Base-by-base conservation (phyloP, 192 early-diverging fungal genomes). In the Backusella luteola region DNA sequence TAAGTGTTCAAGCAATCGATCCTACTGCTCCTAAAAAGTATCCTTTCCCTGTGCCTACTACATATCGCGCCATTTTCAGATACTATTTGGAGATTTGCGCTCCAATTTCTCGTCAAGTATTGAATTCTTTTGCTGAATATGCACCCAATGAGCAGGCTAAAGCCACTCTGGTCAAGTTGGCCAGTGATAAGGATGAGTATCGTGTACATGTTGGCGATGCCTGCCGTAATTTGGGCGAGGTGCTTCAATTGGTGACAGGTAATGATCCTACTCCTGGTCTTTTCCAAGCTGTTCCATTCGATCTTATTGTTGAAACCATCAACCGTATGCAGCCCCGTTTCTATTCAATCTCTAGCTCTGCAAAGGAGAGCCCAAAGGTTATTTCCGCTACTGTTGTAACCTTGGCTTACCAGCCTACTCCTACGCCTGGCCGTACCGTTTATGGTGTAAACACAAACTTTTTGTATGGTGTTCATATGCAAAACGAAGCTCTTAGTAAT, bases 271-370 rank as follows among this genome's bases (percentile, higher is more conserved):
- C 19, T 52, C 15, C 59, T 39, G 74, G 56, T 19, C 78, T 82
- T 17, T 84, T 85, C 29, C 82, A 87, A 21, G 39, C 35, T 76
- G 86, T 97, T 77, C 98, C 98, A 1, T 86, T 96, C 63, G 91
- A 90, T 73, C 85, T 94, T 26, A 85, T 96, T 53, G 85, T 98
- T 72, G 93, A 97, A 82, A 87, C 92, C 17, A 88, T 96, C n/a
- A 85, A 92, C 69, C 92, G 93, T 34, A 89, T 97, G 69, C 91
- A 92, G 70, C 88, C 94, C 29, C 94, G 98, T 32, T 96, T 96
- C 84, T 99, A 99, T 83, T 97, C 96, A 44, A 98, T 99, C 63
- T 97, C 96, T 29, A 96, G 95, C 12, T 94, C 94, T 23, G 86
- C 94, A 38, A 92, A 90, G 68, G 89, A 90, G 34, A 83, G 87